phyloP scores from a whole-genome alignment of 1,139 yeast genomes.

The Suhomyces anneliseae region DNA sequence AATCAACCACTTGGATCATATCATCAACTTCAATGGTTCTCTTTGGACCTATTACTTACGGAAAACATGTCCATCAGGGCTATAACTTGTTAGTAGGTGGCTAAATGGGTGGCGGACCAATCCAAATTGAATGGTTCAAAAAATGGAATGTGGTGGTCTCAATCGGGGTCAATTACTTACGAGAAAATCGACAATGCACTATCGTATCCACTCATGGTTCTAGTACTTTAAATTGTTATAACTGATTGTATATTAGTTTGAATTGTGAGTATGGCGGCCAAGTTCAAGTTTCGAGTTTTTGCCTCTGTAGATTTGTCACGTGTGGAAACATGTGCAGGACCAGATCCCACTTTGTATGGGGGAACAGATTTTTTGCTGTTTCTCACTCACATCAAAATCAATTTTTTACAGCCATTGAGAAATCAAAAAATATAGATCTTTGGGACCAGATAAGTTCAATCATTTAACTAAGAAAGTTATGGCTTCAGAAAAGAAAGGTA shows the following conservation, averaged over 20 bases:
- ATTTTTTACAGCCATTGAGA: no score
- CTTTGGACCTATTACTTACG: constrained; percentile 45
- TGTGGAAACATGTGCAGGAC: not conserved
- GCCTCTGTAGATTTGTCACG: not conserved
- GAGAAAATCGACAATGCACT: constrained; percentile 97
- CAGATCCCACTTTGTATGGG: no score
- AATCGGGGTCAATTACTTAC: constrained; percentile 44
- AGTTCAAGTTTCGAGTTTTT: not conserved
- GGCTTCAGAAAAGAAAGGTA: no score
- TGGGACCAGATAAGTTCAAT: no score
- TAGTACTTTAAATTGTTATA: not conserved
- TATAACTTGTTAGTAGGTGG: constrained; percentile 29
- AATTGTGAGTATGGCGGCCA: not conserved
- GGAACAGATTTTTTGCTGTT: no score
- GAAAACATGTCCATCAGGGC: constrained; percentile 99
- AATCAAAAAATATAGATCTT: no score
- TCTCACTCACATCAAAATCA: no score
- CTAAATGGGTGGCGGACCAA: constrained; percentile 1
- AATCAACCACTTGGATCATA: no score
- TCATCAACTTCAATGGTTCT: no score
- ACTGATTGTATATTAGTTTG: not conserved
- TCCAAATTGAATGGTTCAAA: not conserved
- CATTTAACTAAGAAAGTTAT: no score
- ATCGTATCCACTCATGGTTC: constrained; percentile 94
- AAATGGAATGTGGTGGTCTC: not conserved